Base-by-base conservation (phyloP, 176 grass and related monocot genomes). In the Cenchrus purpureus region DNA sequence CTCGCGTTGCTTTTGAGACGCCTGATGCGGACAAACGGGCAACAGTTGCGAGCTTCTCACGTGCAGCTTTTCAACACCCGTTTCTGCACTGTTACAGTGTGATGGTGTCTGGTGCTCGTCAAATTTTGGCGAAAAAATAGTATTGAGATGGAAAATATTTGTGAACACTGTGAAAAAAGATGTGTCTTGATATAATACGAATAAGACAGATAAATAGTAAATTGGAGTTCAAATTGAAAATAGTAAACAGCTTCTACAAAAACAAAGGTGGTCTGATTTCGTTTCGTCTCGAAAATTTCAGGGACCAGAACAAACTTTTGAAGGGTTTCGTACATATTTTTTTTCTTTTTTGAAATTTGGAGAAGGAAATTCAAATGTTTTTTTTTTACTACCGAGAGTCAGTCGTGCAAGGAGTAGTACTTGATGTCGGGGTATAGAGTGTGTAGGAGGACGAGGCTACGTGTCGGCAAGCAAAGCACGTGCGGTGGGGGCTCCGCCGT, bases 401-500 rank as follows among this genome's bases (percentile, higher is more conserved):
- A 71, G 1, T 7, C 8, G 12, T 15, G 6, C 51, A 20, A 74
- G 51, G 11, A 34, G 34, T 34, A 74, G 51, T 29, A 73, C 59
- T 13, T 13, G 19, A 40, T 67, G 78, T 68, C 69, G n/a, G n/a
- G 84, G 34, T 34, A 34, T 80, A 66, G 40, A 66, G 20, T 5
- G 20, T 5, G 50, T 19, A 8, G 7, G 48, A 19, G 13, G 78
- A 8, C 7, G 8, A 34, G 34, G 40, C 53, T 16, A 75, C 51
- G 60, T 52, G 83, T 20, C 64, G 71, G 49, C 42, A 40, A 0
- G 59, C 84, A 83, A 49, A 0, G 59, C 84, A 83, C 89, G 89
- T 87, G 84, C 80, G 79, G 57, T 45, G 74, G 68, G 88, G 88
- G 29, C 52, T 40, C 10, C 19, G 6, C 51, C 29, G 65, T 42